Base-by-base conservation (phyloP, 2,329 filamentous ascomycete species). In the Clonostachys rosea region DNA sequence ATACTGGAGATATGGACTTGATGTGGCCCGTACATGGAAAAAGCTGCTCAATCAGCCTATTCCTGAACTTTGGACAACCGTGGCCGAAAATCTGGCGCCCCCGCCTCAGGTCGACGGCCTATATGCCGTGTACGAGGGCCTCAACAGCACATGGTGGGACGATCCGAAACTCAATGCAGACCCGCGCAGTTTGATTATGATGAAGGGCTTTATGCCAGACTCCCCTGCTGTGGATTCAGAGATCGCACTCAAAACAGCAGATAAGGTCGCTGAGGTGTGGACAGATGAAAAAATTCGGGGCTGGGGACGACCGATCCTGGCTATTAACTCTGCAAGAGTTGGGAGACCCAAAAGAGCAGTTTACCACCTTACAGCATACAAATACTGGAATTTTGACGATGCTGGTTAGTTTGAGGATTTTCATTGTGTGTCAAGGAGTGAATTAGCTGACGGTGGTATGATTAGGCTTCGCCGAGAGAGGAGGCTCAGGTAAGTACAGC, bases 1-100 rank as follows among this genome's bases (percentile, higher is more conserved):
- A 7, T 84, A 84, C 59, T 83, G 79, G 79, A 69, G 75, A 14
- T 83, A 83, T 49, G 80, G 80, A 2, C 67, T 83, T 14, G 69
- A 76, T 20, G 59, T 81, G 2, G 80, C 79, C 5, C 63, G 67
- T 3, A 54, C 60, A 10, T 84, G 80, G 79, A 77, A 76, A 55
- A 49, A 61, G 42, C 66, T 78, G 5, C 73, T 75, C 43, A 62
- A 62, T 3, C 61, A 69, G n/a, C 41, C 64, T 0, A 59, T 71
- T 0, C 78, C 79, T 0, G 42, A 54, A 1, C 53, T 57, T 3
- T 84, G 79, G 79, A 59, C 58, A 1, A 58, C 57, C 2, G 75
- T 83, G 4, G 65, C 68, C 20, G 66, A 77, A 11, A 70, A 73
- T n/a, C 65, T 84, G 12, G 76, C 79, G 0, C 70, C 71, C 0